Evolutionary conservation across 768 basidiomycete species (phyloP).

Genomic region (Tephrocybe sp.): DNA sequence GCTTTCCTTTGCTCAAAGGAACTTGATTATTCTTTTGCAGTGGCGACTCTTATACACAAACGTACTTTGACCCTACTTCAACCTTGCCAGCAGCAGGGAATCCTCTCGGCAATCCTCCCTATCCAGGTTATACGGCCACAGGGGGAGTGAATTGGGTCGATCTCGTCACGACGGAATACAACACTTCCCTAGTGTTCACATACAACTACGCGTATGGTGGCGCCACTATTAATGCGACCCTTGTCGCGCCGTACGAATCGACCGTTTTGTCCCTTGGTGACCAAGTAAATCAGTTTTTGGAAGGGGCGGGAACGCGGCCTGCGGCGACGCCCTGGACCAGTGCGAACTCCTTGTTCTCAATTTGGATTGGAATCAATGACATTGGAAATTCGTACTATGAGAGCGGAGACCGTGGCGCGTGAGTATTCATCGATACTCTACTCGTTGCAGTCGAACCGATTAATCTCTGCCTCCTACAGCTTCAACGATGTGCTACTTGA

Average conservation of each 20-base stretch:
- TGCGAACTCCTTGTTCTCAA: conserved; percentile 54
- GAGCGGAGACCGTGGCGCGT: conserved; percentile 48
- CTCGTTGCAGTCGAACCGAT: not conserved
- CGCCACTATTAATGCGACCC: conserved; percentile 57
- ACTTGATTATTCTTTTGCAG: conserved; percentile 30
- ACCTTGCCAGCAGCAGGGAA: conserved; percentile 43
- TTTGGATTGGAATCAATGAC: conserved; percentile 77
- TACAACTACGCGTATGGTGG: conserved; percentile 69
- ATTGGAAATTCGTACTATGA: conserved; percentile 53
- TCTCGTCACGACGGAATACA: conserved; percentile 47
- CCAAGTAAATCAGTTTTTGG: conserved; percentile 60
- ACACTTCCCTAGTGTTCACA: conserved; percentile 50
- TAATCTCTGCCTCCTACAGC: conserved; percentile 18
- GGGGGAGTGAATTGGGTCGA: conserved; percentile 64
- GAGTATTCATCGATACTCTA: conserved; percentile 17
- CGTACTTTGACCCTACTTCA: conserved; percentile 41
- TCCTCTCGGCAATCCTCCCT: conserved; percentile 52
- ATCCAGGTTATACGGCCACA: conserved; percentile 51
- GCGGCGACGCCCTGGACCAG: conserved; percentile 53
- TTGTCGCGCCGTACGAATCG: conserved; percentile 52
- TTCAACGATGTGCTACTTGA: conserved; percentile 48
- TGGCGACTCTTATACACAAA: conserved; percentile 60
- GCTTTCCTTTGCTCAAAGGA: not conserved
- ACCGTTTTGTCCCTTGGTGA: conserved; percentile 54
- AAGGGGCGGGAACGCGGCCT: conserved; percentile 44